These are phyloP conservation scores for Tinospora cordifolia DNA, from an alignment of 164 flowering plant genomes.

Conservation along the genomic window DNA sequence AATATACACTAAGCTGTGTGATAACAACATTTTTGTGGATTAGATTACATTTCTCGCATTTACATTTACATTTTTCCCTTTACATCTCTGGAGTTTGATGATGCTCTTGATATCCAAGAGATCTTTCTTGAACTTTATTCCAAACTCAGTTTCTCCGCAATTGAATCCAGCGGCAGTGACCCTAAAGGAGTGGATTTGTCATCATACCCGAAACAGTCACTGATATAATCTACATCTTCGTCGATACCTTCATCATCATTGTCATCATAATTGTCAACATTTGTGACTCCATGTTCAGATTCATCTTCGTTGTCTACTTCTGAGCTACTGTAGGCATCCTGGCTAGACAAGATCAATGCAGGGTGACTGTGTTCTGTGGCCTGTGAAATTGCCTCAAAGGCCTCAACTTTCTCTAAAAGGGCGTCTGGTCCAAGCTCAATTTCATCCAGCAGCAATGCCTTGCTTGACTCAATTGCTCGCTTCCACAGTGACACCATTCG, in stretches of 20 bases:
- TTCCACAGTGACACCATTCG: constrained; percentile 68
- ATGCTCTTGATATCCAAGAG: not conserved
- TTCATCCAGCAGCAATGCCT: constrained; percentile 66
- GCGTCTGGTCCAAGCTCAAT: constrained; percentile 63
- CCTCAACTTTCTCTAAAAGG: constrained; percentile 69
- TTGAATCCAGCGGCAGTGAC: constrained; percentile 61
- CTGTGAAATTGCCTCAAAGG: constrained; percentile 51
- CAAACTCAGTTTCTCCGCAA: constrained; percentile 31
- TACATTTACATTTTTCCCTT: not conserved
- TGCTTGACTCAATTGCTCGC: constrained; percentile 65
- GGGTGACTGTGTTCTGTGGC: constrained; percentile 62
- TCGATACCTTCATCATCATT: constrained; percentile 20
- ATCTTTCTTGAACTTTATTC: constrained; percentile 1
- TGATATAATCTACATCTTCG: constrained; percentile 22
- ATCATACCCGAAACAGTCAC: constrained; percentile 28
- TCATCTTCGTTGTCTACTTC: constrained; percentile 15
- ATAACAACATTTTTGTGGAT: not conserved
- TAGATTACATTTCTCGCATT: not conserved
- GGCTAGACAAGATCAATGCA: constrained; percentile 43
- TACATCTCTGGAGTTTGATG: not conserved
- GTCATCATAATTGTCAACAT: constrained; percentile 18
- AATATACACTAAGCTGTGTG: too few relatives aligned
- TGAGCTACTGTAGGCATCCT: constrained; percentile 11
- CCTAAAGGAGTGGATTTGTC: constrained; percentile 42
- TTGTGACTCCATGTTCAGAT: constrained; percentile 8